A percentile compares a stretch with the other conserved stretches of the same genome.
Evolutionary conservation across 129 eudicot genomes (phyloP).

Genomic region (Helianthus tuberosus): DNA sequence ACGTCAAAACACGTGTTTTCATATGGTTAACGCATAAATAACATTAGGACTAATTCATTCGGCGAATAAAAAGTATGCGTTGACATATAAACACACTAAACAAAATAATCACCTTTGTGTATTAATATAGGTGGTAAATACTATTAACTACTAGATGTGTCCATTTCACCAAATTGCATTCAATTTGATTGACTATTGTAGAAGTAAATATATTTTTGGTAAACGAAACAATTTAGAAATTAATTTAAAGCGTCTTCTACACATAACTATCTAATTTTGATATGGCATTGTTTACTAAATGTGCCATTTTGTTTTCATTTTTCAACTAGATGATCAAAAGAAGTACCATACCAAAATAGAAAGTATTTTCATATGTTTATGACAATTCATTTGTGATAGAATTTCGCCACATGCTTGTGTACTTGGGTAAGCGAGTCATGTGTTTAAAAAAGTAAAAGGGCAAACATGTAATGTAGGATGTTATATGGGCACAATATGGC

Average conservation of each 20-base stretch:
- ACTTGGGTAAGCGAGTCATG: background rate
- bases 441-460: conserved; percentile 17
- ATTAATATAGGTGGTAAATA: background rate
- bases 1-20: no score
- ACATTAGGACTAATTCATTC: no score
- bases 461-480: background rate
- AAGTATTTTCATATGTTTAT: background rate
- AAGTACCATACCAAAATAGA: background rate
- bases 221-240: background rate
- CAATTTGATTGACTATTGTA: background rate
- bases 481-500: background rate
- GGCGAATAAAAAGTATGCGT: no score
- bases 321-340: background rate
- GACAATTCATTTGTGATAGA: background rate
- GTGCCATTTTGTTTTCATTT: background rate
- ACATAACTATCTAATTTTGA: conserved; percentile 1
- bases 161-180: background rate
- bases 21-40: no score
- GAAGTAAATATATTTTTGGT: background rate
- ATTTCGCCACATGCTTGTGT: background rate
- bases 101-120: background rate
- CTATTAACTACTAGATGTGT: background rate
- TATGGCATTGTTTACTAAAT: background rate
- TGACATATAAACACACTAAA: background rate
- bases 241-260: background rate